Evolutionary conservation across 768 basidiomycete species (phyloP), one percentile per base, ranked within the genome.

Genomic region (Lactarius evosmus): DNA sequence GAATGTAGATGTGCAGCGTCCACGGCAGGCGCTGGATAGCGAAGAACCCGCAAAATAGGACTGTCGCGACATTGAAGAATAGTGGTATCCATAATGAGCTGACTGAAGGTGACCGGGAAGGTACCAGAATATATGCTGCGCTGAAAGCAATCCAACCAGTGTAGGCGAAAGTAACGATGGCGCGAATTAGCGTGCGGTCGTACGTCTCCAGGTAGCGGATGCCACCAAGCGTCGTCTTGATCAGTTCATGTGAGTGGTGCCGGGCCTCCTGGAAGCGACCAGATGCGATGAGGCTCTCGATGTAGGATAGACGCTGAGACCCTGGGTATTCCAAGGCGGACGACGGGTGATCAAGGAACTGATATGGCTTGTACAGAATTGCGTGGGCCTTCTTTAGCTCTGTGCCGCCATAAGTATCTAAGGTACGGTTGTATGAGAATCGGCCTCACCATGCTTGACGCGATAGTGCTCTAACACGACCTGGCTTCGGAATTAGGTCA

Each of bases 181-280:
- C 75, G 17, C 85, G 83, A 32, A 95, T 86, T 51, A 93, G 74
- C 33, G 83, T 76, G 19, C 89, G 85, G 71, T 95, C 91, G 72
- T 61, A 83, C 72, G 89, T 93, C 73, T 93, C 88, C 5, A 93
- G 81, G 70, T 93, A 93, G 33, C 85, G 84, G 34, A 92, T 74
- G 0, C 91, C 91, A 40, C 77, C 74, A 5, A 92, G 76, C 7
- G 81, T 78, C 12, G 76, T 69, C 38, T 78, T 64, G 51, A 90
- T 86, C 12, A 92, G 78, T 22, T 80, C 73, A 3, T 75, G 71
- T 1, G 87, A 84, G 27, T 73, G 71, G 12, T 71, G 67, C 36
- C 86, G 82, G 0, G 83, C 84, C n/a, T 78, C 73, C 12, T 70
- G 65, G 80, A 83, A 90, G 4, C 75, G 59, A 33, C 75, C 72